phyloP scores from a whole-genome alignment of 2,329 filamentous ascomycete genomes.

The Aspergillus puulaauensis region DNA sequence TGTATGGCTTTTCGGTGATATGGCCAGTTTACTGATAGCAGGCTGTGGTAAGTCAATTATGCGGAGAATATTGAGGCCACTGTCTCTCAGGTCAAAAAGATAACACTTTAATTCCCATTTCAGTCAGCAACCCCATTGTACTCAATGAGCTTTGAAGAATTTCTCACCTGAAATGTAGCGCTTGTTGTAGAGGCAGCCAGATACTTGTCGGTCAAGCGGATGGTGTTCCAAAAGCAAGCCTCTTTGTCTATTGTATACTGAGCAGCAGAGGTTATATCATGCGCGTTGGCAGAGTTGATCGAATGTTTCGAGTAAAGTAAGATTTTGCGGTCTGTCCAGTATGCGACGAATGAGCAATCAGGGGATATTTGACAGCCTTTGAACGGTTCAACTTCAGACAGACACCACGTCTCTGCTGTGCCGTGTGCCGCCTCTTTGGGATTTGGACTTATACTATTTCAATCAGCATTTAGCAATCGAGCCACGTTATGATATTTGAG shows the following conservation, averaged over 20 bases:
- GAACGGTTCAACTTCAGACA: background rate
- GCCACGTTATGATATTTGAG: background rate
- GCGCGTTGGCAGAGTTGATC: background rate
- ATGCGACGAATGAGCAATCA: background rate
- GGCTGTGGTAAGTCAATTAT: background rate
- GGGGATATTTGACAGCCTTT: slow-evolving; percentile 5
- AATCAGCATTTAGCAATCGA: background rate
- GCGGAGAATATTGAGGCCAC: background rate
- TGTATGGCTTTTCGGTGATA: background rate
- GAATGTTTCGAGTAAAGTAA: background rate
- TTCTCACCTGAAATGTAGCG: background rate
- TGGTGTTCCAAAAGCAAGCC: background rate
- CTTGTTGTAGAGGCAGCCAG: background rate
- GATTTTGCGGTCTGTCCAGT: slow-evolving; percentile 3
- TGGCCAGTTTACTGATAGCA: background rate
- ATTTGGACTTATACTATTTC: background rate
- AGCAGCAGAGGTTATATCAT: background rate
- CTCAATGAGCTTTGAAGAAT: too few relatives aligned
- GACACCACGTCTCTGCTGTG: background rate
- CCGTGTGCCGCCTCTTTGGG: background rate
- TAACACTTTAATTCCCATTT: background rate
- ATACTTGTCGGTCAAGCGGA: background rate
- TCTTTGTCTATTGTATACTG: background rate
- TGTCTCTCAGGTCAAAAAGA: background rate
- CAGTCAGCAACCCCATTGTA: background rate